A percentile compares a stretch with the other conserved stretches of the same genome.
These are phyloP conservation scores for Aegilops longissima DNA, from an alignment of 176 grass and related monocot species.

Conservation along the genomic window DNA sequence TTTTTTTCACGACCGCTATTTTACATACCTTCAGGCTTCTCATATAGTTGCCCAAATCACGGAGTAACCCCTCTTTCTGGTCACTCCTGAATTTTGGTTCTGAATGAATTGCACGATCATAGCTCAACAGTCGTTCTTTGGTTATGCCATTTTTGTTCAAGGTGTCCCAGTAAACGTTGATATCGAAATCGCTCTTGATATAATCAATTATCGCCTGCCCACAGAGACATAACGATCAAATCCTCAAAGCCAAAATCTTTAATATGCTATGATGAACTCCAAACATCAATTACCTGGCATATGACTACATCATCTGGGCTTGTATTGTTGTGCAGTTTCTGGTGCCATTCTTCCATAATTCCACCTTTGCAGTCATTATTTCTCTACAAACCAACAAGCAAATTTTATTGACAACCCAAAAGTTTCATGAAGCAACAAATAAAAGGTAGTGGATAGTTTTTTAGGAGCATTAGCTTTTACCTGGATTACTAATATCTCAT, in stretches of 20 bases:
- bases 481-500: constrained; percentile 99
- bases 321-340: constrained; percentile 98
- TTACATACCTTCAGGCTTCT: constrained; percentile 87
- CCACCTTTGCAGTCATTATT: constrained; percentile 96
- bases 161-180: constrained; percentile 89
- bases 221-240: constrained; percentile 41
- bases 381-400: constrained; percentile 57
- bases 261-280: constrained; percentile 4
- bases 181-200: constrained; percentile 78
- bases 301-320: constrained; percentile 99
- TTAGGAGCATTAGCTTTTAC: constrained; percentile 40
- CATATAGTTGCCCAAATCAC: constrained; percentile 78
- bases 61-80: constrained; percentile 84
- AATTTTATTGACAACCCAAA: constrained; percentile 13
- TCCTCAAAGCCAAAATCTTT: constrained; percentile 23
- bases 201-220: constrained; percentile 87
- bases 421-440: constrained; percentile 16
- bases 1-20: constrained; percentile 1
- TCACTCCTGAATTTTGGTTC: constrained; percentile 87
- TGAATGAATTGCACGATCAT: constrained; percentile 95
- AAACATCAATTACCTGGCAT: constrained; percentile 73
- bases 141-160: constrained; percentile 94
- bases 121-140: constrained; percentile 86
- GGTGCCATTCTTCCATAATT: constrained; percentile 99
- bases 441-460: constrained; percentile 23